Evolutionary conservation across 1,284 basidiomycete species (phyloP).

Genomic region (Rhodotorula glutinis): DNA sequence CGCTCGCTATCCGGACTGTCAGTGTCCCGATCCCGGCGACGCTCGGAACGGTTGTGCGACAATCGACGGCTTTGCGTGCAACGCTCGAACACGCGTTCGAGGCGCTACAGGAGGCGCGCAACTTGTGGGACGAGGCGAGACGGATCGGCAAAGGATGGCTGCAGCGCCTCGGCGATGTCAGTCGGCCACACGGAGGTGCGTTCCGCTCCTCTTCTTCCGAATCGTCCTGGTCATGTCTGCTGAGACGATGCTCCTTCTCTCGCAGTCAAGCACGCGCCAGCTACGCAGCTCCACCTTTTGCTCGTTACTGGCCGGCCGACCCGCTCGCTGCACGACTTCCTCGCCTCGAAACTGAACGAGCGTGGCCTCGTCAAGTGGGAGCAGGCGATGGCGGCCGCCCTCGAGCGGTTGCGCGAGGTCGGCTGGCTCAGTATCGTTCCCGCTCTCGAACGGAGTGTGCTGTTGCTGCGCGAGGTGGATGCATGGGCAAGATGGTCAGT

Average conservation of each 20-base stretch:
- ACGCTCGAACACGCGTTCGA: slow-evolving; percentile 28
- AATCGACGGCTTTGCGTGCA: slow-evolving; percentile 13
- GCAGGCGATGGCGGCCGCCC: slow-evolving; percentile 17
- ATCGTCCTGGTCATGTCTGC: neutral
- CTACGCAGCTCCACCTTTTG: slow-evolving; percentile 25
- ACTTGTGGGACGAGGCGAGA: slow-evolving; percentile 33
- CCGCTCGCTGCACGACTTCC: slow-evolving; percentile 29
- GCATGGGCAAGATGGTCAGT: slow-evolving; percentile 24
- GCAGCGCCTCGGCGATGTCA: slow-evolving; percentile 21
- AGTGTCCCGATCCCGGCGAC: slow-evolving; percentile 11
- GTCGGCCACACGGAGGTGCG: slow-evolving; percentile 28
- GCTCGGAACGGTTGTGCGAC: slow-evolving; percentile 10
- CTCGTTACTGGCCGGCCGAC: slow-evolving; percentile 31
- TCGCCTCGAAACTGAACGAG: slow-evolving; percentile 39
- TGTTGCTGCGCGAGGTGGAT: slow-evolving; percentile 20
- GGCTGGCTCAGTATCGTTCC: slow-evolving; percentile 18
- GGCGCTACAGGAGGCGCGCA: slow-evolving; percentile 27
- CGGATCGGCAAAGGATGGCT: slow-evolving; percentile 38
- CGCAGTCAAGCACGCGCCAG: slow-evolving; percentile 13
- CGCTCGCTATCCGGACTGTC: neutral
- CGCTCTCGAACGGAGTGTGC: slow-evolving; percentile 20
- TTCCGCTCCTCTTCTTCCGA: neutral
- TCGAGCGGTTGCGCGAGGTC: slow-evolving; percentile 13
- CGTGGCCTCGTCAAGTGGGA: slow-evolving; percentile 35
- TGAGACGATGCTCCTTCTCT: neutral